phyloP scores from a whole-genome alignment of 139 green algal species.

The Coccomyxa sp. region DNA sequence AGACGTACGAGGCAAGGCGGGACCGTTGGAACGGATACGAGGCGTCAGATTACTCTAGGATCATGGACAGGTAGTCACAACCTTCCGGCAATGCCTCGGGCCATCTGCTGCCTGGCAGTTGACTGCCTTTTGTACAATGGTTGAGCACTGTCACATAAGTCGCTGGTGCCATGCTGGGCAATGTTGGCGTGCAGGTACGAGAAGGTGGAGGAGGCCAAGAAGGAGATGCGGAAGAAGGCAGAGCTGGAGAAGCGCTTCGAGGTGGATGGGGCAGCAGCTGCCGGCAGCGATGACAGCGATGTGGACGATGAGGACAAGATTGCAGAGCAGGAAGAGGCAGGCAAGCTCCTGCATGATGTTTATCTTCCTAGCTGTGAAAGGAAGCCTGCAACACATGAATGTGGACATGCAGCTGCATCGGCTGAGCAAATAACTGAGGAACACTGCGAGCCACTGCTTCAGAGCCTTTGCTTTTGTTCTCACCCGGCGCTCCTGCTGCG shows the following conservation, averaged over 20 bases:
- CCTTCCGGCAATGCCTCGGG: no score
- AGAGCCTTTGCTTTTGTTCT: no score
- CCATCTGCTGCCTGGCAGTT: no score
- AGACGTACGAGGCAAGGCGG: constrained; percentile 86
- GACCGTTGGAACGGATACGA: constrained; percentile 96
- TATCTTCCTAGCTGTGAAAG: no score
- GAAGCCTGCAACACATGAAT: no score
- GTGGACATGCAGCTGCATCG: no score
- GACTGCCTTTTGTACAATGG: no score
- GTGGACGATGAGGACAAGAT: constrained; percentile 91
- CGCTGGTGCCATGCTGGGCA: no score
- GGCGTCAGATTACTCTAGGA: constrained; percentile 60
- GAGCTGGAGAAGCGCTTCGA: constrained; percentile 57
- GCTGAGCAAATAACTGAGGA: no score
- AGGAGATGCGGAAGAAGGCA: constrained; percentile 49
- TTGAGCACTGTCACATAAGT: no score
- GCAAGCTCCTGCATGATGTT: no score
- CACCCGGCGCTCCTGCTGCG: neutral
- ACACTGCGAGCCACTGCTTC: no score
- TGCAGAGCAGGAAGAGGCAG: constrained; percentile 74
- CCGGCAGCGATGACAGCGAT: constrained; percentile 20
- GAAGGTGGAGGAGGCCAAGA: constrained; percentile 54
- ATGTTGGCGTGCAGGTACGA: constrained; percentile 50
- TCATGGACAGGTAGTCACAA: constrained; percentile 54
- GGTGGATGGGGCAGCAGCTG: constrained; percentile 23